Evolutionary conservation across 1,139 yeast genomes (phyloP), one percentile per base, ranked within the genome.

Genomic region (Hyphopichia wangnamkhiaoensis): DNA sequence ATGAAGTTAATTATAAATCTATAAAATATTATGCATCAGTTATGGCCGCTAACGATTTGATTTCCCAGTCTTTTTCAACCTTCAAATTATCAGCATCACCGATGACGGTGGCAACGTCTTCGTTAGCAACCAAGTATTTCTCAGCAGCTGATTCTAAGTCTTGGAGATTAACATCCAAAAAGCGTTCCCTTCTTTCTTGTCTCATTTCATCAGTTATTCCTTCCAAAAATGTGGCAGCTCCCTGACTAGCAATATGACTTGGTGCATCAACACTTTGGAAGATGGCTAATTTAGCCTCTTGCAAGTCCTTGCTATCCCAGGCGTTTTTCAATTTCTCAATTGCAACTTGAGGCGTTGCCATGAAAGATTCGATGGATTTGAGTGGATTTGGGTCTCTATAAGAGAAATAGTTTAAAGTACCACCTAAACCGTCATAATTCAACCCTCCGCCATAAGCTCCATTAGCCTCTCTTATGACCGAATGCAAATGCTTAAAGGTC

Each of bases 381-480:
- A 76, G 58, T 0, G 97, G 89, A 47, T 88, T 83, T 14, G 98
- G 98, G 62, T 93, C 98, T 52, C 98, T 77, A 65, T 93, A 93
- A 0, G 97, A 89, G 63, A 85, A 94, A 65, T 77, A 90, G 37
- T 86, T 79, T 52, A 91, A 77, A 2, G 83, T 58, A 0, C 98
- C 98, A 39, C 87, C 90, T 21, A 89, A 59, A 0, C 94, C 91
- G 55, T 84, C 88, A 58, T 82, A 91, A 14, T 78, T 70, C 13
- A 95, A 85, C 2, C 98, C 98, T 10, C 96, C 98, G 7, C 98
- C 98, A 56, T 93, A 93, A 0, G 98, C 98, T 39, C 98, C 98
- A 45, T 96, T 96, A 53, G 93, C 82, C 59, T 93, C 98, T 50
- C 98, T 79, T 32, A 93, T 82, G 46, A 90, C 96, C 10, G 89